phyloP scores from a whole-genome alignment of 1,284 basidiomycete species.

The Boletellus sp. region DNA sequence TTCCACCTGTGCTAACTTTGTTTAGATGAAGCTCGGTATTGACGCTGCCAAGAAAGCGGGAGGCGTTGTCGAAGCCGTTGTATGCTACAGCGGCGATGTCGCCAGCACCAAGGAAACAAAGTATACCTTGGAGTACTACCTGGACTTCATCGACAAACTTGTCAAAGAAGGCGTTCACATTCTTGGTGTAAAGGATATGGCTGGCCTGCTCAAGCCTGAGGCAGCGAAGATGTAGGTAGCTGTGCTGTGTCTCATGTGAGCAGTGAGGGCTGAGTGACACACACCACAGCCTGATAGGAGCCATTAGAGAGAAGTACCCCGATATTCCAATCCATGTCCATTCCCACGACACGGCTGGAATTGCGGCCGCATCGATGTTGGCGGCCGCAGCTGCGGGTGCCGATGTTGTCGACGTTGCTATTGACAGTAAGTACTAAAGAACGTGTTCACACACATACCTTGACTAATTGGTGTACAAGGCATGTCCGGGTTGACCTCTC shows the following conservation, averaged over 20 bases:
- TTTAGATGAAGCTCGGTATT: constrained; percentile 90
- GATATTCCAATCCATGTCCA: constrained; percentile 99
- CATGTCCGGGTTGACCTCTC: constrained; percentile 98
- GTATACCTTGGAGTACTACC: constrained; percentile 98
- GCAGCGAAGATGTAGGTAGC: constrained; percentile 78
- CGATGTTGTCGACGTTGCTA: constrained; percentile 97
- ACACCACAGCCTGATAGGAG: constrained; percentile 73
- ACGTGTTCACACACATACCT: not conserved
- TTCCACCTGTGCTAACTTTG: constrained; percentile 12
- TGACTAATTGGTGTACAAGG: constrained; percentile 43
- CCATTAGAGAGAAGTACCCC: constrained; percentile 94
- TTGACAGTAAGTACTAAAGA: constrained; percentile 72
- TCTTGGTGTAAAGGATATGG: constrained; percentile 99
- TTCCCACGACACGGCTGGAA: constrained; percentile 99
- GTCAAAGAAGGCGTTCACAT: constrained; percentile 97
- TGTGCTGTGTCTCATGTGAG: not conserved
- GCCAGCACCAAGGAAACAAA: constrained; percentile 95
- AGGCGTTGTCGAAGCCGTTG: constrained; percentile 95
- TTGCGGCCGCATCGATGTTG: constrained; percentile 95
- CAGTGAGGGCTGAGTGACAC: constrained; percentile 6
- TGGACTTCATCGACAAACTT: constrained; percentile 93
- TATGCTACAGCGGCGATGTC: constrained; percentile 99
- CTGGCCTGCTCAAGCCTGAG: constrained; percentile 93
- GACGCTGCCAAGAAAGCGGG: constrained; percentile 99
- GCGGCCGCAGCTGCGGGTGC: constrained; percentile 95